These are phyloP conservation scores for Salvia splendens DNA, from an alignment of 257 asterid genomes.

Conservation along the genomic window DNA sequence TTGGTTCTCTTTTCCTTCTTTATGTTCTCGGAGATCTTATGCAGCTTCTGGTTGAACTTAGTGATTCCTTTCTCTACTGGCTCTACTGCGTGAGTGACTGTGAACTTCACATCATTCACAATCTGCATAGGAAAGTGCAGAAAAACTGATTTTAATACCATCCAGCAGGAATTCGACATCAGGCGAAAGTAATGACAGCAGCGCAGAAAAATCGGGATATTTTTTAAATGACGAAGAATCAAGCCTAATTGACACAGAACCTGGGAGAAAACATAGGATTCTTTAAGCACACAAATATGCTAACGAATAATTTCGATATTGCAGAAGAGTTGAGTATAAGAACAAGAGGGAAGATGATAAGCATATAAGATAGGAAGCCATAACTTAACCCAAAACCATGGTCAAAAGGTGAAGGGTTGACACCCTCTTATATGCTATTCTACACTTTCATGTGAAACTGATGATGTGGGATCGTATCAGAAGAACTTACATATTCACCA, in stretches of 20 bases:
- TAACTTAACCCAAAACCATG: no score
- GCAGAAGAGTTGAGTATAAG: conserved; percentile 4
- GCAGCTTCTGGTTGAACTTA: conserved; percentile 72
- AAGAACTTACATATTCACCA: conserved; percentile 82
- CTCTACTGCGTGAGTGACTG: conserved; percentile 89
- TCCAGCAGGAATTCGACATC: background rate
- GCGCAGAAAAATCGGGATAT: no score
- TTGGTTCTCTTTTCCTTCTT: conserved; percentile 68
- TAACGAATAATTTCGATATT: background rate
- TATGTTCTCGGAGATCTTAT: conserved; percentile 80
- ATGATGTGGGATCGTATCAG: no score
- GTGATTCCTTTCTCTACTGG: conserved; percentile 93
- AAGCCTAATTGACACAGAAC: no score
- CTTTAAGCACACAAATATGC: background rate
- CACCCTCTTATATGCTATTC: no score
- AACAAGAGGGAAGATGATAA: conserved; percentile 10
- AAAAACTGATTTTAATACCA: background rate
- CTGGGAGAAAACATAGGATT: background rate
- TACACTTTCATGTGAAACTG: no score
- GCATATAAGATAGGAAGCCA: no score
- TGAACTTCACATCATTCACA: conserved; percentile 90
- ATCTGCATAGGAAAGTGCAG: conserved; percentile 49
- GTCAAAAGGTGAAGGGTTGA: no score
- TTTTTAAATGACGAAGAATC: background rate
- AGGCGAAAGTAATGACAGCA: background rate